These are phyloP conservation scores for Fereydounia khargensis DNA, from an alignment of 1,284 basidiomycete genomes.

Conservation along the genomic window DNA sequence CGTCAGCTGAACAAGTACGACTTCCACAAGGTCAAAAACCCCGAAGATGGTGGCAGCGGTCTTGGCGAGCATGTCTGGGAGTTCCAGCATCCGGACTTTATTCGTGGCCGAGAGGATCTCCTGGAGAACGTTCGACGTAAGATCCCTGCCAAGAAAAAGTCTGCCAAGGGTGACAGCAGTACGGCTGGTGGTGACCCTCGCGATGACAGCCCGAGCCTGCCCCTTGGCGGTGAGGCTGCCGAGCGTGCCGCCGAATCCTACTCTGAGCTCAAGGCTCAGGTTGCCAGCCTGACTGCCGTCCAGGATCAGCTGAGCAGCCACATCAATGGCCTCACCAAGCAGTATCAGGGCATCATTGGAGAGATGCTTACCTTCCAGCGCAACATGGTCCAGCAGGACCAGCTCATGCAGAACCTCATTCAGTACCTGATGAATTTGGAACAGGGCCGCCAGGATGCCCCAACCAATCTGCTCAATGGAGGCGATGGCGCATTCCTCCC, in stretches of 20 bases:
- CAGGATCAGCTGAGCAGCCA: constrained; percentile 52
- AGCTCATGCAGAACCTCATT: constrained; percentile 76
- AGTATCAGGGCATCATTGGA: constrained; percentile 73
- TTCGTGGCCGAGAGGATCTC: constrained; percentile 68
- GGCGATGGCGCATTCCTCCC: constrained; percentile 62
- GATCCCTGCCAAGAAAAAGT: constrained; percentile 60
- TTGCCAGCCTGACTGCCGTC: constrained; percentile 33
- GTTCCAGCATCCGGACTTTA: constrained; percentile 89
- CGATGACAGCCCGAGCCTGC: constrained; percentile 31
- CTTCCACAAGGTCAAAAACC: constrained; percentile 81
- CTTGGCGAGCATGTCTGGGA: constrained; percentile 81
- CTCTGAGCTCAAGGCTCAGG: constrained; percentile 39
- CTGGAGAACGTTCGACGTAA: constrained; percentile 73
- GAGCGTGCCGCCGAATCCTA: constrained; percentile 36
- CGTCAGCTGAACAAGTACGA: constrained; percentile 94
- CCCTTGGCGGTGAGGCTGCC: constrained; percentile 9
- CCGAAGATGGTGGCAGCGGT: constrained; percentile 75
- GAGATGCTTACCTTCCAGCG: constrained; percentile 81
- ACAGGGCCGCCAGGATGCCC: constrained; percentile 11
- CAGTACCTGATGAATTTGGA: constrained; percentile 70
- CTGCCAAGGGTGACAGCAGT: constrained; percentile 8
- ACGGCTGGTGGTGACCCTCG: constrained; percentile 49
- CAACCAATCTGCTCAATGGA: background rate
- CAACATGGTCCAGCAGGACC: constrained; percentile 80
- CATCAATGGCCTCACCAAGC: constrained; percentile 68